A percentile compares a stretch with the other conserved stretches of the same genome.
phyloP scores from a whole-genome alignment of 2,329 filamentous ascomycete genomes.

The Phaeosphaeria sp. region DNA sequence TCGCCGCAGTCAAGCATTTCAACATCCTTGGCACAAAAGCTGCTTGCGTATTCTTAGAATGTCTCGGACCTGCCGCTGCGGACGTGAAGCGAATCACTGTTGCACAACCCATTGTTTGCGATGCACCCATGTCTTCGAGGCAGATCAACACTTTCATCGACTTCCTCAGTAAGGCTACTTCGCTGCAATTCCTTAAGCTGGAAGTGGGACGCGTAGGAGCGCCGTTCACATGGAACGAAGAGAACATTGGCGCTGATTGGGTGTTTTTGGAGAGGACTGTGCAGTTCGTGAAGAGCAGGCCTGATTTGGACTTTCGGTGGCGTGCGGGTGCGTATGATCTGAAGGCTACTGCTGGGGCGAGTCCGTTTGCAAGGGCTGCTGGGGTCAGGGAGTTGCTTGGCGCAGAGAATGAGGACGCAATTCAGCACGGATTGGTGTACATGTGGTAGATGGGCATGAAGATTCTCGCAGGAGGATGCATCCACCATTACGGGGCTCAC shows the following conservation, averaged over 20 bases:
- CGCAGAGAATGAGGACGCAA: neutral
- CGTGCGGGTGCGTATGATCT: neutral
- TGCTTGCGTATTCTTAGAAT: conserved; percentile 13
- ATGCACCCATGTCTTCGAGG: neutral
- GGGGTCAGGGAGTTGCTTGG: neutral
- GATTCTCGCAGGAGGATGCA: neutral
- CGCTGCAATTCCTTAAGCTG: neutral
- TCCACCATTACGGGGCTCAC: neutral
- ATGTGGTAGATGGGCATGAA: neutral
- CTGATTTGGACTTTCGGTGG: neutral
- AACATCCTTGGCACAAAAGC: conserved; percentile 11
- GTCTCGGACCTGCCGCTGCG: neutral
- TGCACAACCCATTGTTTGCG: neutral
- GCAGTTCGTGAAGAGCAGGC: conserved; percentile 1
- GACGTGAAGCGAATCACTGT: conserved; percentile 7
- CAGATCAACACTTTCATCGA: neutral
- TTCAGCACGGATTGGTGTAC: neutral
- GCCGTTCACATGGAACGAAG: neutral
- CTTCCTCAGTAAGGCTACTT: neutral
- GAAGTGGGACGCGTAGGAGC: neutral
- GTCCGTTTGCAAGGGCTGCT: neutral
- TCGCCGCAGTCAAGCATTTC: conserved; percentile 20
- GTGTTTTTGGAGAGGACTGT: conserved; percentile 9
- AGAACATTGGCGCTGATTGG: neutral
- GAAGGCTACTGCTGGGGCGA: too few relatives aligned